Percentiles rank a stretch among this genome's conserved stretches.
These are phyloP conservation scores for Xerocomus nothofagi DNA, from an alignment of 1,284 basidiomycete genomes.

Conservation along the genomic window DNA sequence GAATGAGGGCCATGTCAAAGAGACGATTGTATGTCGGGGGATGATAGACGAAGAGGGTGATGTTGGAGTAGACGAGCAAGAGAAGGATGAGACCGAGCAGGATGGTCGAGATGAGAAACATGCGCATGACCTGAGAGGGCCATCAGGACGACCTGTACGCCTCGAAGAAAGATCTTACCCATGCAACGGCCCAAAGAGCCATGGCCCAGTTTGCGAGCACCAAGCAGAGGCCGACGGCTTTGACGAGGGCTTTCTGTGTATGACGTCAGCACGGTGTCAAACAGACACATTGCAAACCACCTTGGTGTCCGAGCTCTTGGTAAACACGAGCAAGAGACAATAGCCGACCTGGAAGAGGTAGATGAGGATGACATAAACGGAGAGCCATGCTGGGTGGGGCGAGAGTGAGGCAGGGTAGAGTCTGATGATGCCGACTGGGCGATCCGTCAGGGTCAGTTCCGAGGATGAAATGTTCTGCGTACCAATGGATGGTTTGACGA, in stretches of 20 bases:
- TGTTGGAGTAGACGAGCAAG: constrained; percentile 64
- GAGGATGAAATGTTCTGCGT: constrained; percentile 11
- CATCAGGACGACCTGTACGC: neutral
- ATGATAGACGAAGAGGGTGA: constrained; percentile 67
- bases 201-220: constrained; percentile 82
- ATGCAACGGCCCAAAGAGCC: constrained; percentile 81
- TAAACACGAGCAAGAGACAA: constrained; percentile 72
- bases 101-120: constrained; percentile 61
- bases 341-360: constrained; percentile 75
- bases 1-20: constrained; percentile 67
- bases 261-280: neutral
- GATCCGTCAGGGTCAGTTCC: neutral
- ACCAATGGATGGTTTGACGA: constrained; percentile 59
- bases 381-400: constrained; percentile 63
- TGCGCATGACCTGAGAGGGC: constrained; percentile 50
- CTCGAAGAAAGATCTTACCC: constrained; percentile 46
- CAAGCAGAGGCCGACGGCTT: constrained; percentile 77
- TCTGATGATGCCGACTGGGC: constrained; percentile 51
- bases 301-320: constrained; percentile 79
- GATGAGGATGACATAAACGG: constrained; percentile 62
- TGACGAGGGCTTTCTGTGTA: constrained; percentile 58
- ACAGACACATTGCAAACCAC: constrained; percentile 34
- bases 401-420: constrained; percentile 72
- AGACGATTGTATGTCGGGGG: constrained; percentile 55
- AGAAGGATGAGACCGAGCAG: constrained; percentile 60